Conservation (phyloP, 148 eudicot species). For the Pharnaceum exiguum region DNA sequence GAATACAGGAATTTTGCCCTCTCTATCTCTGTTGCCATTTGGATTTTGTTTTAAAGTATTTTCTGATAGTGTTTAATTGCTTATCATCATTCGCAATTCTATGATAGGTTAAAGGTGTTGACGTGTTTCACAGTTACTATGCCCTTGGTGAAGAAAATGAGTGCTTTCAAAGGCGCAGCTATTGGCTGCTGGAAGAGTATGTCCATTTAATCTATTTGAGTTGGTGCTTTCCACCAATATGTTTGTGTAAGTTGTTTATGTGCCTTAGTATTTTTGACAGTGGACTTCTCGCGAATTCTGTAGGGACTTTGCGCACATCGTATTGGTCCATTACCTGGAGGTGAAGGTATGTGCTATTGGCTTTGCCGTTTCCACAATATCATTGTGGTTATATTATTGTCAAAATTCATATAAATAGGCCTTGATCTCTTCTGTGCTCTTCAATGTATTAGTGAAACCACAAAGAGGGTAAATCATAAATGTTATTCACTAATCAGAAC, state of each 20-base stretch:
- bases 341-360: conserved; percentile 27
- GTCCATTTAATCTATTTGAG: background rate
- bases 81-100: conserved; percentile 1
- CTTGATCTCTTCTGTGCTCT: too few species aligned
- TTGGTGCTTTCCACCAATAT: background rate
- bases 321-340: conserved; percentile 42
- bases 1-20: background rate
- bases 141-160: conserved; percentile 58
- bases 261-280: background rate
- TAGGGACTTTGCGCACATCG: conserved; percentile 37
- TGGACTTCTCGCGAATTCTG: conserved; percentile 5
- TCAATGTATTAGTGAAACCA: too few species aligned
- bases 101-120: conserved; percentile 52
- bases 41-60: background rate
- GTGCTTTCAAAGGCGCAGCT: conserved; percentile 48
- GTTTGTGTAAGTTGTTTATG: background rate
- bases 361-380: too few species aligned
- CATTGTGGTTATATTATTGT: too few species aligned
- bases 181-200: conserved; percentile 58
- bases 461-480: too few species aligned
- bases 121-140: conserved; percentile 56
- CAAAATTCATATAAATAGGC: too few species aligned
- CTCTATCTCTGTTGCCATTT: background rate
- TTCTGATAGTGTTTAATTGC: background rate
- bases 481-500: too few species aligned